phyloP scores from a whole-genome alignment of 2,329 filamentous ascomycete species.

The Talaromyces sp. region DNA sequence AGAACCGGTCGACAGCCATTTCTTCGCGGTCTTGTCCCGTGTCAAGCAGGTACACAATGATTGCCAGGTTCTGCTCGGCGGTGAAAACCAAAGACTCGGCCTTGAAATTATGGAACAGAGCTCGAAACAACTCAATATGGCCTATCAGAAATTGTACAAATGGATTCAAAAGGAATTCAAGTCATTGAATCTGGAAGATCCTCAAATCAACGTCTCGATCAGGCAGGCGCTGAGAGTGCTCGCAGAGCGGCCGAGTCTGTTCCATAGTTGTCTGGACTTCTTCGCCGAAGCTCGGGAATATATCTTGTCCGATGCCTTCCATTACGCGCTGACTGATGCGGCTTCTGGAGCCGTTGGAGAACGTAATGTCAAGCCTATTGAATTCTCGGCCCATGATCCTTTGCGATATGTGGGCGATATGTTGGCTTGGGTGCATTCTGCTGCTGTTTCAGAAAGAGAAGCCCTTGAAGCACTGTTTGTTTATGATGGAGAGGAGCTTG shows the following conservation, averaged over 20 bases:
- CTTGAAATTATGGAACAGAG: constrained; percentile 89
- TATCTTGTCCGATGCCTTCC: constrained; percentile 83
- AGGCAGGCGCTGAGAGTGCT: constrained; percentile 79
- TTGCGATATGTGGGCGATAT: constrained; percentile 93
- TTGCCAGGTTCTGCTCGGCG: constrained; percentile 82
- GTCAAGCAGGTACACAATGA: constrained; percentile 86
- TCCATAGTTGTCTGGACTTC: constrained; percentile 88
- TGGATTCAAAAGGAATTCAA: constrained; percentile 96
- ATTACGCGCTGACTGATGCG: constrained; percentile 76
- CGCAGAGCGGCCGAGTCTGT: constrained; percentile 82
- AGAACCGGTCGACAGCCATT: constrained; percentile 79
- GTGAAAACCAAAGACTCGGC: constrained; percentile 83
- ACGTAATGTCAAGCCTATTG: constrained; percentile 76
- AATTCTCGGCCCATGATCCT: constrained; percentile 87
- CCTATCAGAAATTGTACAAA: constrained; percentile 91
- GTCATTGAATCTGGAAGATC: constrained; percentile 86
- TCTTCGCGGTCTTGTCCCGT: constrained; percentile 73
- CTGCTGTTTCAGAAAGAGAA: constrained; percentile 88
- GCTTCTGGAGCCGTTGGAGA: constrained; percentile 58
- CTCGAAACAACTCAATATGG: constrained; percentile 78
- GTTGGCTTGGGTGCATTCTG: constrained; percentile 94
- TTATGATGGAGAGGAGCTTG: constrained; percentile 83
- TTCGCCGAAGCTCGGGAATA: constrained; percentile 88
- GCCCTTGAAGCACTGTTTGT: constrained; percentile 89
- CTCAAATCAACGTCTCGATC: constrained; percentile 82